A percentile compares a stretch with the other conserved stretches of the same genome.
These are phyloP conservation scores for Neurospora sp. DNA, from an alignment of 495 filamentous ascomycete genomes.

Conservation along the genomic window DNA sequence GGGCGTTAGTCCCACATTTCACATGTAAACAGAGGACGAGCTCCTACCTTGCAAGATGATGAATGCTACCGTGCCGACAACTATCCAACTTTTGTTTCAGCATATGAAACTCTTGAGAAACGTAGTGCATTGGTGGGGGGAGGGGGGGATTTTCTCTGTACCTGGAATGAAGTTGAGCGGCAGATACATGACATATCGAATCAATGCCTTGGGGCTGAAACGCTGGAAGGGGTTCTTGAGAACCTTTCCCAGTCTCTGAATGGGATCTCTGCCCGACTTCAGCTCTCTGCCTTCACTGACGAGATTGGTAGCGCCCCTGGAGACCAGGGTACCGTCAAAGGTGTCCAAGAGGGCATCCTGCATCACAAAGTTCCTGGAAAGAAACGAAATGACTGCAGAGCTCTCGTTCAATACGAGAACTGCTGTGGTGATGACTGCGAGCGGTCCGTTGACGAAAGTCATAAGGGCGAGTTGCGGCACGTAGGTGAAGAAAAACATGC, in stretches of 20 bases:
- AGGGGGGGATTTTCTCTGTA: slow-evolving; percentile 12
- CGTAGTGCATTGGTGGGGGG: neutral
- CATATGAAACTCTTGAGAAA: neutral
- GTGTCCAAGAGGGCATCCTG: slow-evolving; percentile 77
- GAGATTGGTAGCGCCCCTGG: slow-evolving; percentile 43
- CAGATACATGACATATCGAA: slow-evolving; percentile 70
- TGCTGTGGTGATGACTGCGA: slow-evolving; percentile 67
- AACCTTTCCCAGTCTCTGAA: slow-evolving; percentile 63
- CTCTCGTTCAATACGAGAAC: slow-evolving; percentile 74
- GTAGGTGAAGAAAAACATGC: slow-evolving; percentile 85
- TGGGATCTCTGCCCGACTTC: slow-evolving; percentile 47
- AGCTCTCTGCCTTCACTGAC: slow-evolving; percentile 66
- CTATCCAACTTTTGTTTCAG: slow-evolving; percentile 15
- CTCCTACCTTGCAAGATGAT: slow-evolving; percentile 60
- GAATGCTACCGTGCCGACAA: slow-evolving; percentile 76
- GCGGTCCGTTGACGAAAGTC: slow-evolving; percentile 74
- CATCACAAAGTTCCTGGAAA: slow-evolving; percentile 67
- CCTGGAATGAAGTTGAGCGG: slow-evolving; percentile 83
- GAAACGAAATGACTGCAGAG: slow-evolving; percentile 62
- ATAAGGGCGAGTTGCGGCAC: slow-evolving; percentile 76
- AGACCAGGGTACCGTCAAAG: slow-evolving; percentile 73
- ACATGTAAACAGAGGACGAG: neutral
- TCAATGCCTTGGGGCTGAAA: slow-evolving; percentile 52
- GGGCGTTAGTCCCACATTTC: slow-evolving; percentile 7
- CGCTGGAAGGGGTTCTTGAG: slow-evolving; percentile 58